phyloP scores from a whole-genome alignment of 2,329 filamentous ascomycete species.

The Cercospora sp. region DNA sequence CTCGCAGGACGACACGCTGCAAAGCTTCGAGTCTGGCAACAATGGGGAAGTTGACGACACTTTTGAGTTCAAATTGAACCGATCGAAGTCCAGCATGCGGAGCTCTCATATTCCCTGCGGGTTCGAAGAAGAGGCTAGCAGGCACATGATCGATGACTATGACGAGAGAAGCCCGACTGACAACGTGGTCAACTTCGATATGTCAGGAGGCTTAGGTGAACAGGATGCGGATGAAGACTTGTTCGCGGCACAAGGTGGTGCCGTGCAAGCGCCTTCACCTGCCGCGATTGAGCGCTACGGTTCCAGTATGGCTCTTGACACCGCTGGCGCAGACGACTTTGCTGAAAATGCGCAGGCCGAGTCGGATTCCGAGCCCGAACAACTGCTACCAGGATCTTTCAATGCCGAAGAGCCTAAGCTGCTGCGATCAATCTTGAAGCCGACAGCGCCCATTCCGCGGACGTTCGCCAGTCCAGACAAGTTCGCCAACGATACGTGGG shows the following conservation, averaged over 20 bases:
- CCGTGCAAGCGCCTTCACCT: constrained; percentile 35
- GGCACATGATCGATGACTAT: constrained; percentile 50
- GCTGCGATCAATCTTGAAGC: constrained; percentile 54
- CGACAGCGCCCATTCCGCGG: constrained; percentile 37
- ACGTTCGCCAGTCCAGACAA: constrained; percentile 57
- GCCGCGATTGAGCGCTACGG: constrained; percentile 34
- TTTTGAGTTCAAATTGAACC: constrained; percentile 55
- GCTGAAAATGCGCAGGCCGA: constrained; percentile 60
- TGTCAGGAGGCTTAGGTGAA: constrained; percentile 30
- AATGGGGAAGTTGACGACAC: constrained; percentile 49
- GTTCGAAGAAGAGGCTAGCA: constrained; percentile 61
- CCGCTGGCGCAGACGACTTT: constrained; percentile 43
- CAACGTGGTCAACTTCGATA: constrained; percentile 48
- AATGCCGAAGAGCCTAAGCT: constrained; percentile 67
- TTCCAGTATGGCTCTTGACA: constrained; percentile 38
- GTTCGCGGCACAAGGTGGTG: constrained; percentile 33
- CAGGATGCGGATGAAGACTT: constrained; percentile 26
- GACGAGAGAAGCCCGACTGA: constrained; percentile 46
- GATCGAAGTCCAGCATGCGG: constrained; percentile 42
- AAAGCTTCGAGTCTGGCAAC: constrained; percentile 32
- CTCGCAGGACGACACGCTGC: constrained; percentile 32
- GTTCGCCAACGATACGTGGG: constrained; percentile 76
- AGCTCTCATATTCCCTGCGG: constrained; percentile 67
- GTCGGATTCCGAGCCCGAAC: constrained; percentile 60
- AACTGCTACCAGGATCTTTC: constrained; percentile 78